Evolutionary conservation across 1,139 yeast genomes (phyloP), one percentile per base, ranked within the genome.

Genomic region (Kodamaea ohmeri): DNA sequence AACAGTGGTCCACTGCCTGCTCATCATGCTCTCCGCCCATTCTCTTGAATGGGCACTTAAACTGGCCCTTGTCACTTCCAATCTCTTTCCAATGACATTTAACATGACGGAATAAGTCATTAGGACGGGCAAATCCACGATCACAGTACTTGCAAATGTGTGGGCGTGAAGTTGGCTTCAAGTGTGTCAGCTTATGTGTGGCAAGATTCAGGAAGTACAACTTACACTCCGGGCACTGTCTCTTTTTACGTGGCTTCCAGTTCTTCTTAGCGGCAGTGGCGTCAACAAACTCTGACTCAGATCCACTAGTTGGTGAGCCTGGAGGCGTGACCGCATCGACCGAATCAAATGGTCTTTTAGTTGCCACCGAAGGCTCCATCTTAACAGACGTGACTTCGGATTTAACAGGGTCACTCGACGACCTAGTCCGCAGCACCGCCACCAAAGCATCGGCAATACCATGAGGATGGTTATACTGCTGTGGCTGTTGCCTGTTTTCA

Each of bases 91-190:
- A 76, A 60, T 89, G 97, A 43, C 92, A 76, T 60, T 86, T 87
- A 48, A 80, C 78, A 58, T 89, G 97, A 47, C 97, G 71, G 50
- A 81, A 76, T 46, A 89, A 65, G 60, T 89, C 97, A 57, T 89
- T 89, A 30, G 92, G 84, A 45, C 97, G 71, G 12, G 95, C 88
- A 64, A 89, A 89, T 2, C 95, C 95, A 41, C 96, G 75, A 35
- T 75, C 72, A 59, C 97, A 89, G 31, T 79, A 76, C 37, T 76
- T 69, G 60, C 97, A 89, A 35, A 79, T 69, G 56, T 83, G 90
- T 0, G 95, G 95, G 42, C 95, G 72, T 25, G 80, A 71, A 30
- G 82, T 76, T 19, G 85, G 85, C 40, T 81, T 79, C 38, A 84
- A 60, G 57, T 89, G 96, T 13, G 92, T 85, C 1, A 92, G 77